Base-by-base conservation (phyloP, 768 basidiomycete species). In the Suillus spraguei region DNA sequence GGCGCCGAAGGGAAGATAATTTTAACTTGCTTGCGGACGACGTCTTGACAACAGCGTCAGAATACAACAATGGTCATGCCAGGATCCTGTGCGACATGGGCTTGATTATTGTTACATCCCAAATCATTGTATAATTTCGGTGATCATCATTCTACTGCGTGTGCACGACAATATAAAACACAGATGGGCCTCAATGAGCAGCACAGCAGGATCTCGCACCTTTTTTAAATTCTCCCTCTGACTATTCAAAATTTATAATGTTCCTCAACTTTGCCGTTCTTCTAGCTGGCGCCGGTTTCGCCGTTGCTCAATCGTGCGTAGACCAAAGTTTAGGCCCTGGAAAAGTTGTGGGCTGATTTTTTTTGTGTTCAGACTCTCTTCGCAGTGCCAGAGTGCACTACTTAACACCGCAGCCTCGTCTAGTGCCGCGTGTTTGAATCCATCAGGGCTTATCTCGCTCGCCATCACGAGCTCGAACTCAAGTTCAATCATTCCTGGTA, bases 351-450 rank as follows among this genome's bases (percentile, higher is more conserved):
- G 13, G 55, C 36, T 22, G 6, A 11, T 36, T 32, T 54, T 28
- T 46, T 33, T 3, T 33, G 65, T 55, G n/a, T 67, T 61, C 66
- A 69, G 35, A 60, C 39, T 88, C 49, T 87, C 87, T 0, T 66
- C 76, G 1, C 68, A 74, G 61, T 92, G 91, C 72, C 74, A 79
- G 61, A 63, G 69, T 24, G 76, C 87, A 14, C 67, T 92, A 38
- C 66, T 80, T 13, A 63, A 67, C 32, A 66, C 91, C 41, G 82
- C 82, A 5, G 67, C 73, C 28, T 75, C 76, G 14, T 53, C 72
- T 5, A 64, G 73, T 38, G 74, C 77, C 20, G 69, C 76, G 13
- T 85, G 82, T 64, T 70, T 85, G 60, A 80, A 82, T 63, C 73
- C 80, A 10, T 56, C 69, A 9, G 73, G 71, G 6, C 69, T 80